Evolutionary conservation across 2,329 filamentous ascomycete species (phyloP).

Genomic region (Stagonosporopsis vannaccii): DNA sequence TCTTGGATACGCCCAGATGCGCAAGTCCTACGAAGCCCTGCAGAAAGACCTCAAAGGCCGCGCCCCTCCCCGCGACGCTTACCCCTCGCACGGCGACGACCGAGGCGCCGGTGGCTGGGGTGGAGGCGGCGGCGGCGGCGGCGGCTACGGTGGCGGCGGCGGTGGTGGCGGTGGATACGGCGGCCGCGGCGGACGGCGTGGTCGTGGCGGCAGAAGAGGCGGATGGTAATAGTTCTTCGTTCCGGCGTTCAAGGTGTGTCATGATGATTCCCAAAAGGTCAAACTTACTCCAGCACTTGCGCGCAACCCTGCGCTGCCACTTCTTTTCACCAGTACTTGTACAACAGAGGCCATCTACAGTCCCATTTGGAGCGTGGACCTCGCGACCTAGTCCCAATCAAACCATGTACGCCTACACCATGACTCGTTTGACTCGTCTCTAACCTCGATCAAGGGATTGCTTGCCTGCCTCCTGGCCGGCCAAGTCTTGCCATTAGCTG

Average conservation of each 20-base stretch:
- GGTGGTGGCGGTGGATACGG: constrained; percentile 29
- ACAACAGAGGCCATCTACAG: constrained; percentile 32
- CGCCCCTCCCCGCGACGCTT: constrained; percentile 61
- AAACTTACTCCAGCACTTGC: constrained; percentile 43
- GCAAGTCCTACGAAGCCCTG: constrained; percentile 88
- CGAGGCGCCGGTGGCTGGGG: constrained; percentile 37
- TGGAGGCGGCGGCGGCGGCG: constrained; percentile 16
- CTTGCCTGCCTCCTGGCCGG: constrained; percentile 17
- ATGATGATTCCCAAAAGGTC: constrained; percentile 40
- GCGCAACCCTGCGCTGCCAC: constrained; percentile 28
- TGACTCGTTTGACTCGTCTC: constrained; percentile 38
- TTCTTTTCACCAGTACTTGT: constrained; percentile 30
- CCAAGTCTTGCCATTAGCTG: constrained; percentile 1
- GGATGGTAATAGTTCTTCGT: constrained; percentile 38
- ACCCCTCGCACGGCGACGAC: constrained; percentile 28
- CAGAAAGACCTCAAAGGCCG: constrained; percentile 84
- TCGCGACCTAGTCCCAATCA: constrained; percentile 40
- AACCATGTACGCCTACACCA: constrained; percentile 46
- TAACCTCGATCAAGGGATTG: constrained; percentile 42
- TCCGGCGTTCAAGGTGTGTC: constrained; percentile 49
- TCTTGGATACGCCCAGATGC: constrained; percentile 96
- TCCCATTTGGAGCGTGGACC: constrained; percentile 23
- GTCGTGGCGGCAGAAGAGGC: constrained; percentile 36
- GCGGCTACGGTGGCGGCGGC: constrained; percentile 19
- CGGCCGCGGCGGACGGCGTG: constrained; percentile 38